phyloP scores from a whole-genome alignment of 106 monocot genomes.

The Acorus calamus region DNA sequence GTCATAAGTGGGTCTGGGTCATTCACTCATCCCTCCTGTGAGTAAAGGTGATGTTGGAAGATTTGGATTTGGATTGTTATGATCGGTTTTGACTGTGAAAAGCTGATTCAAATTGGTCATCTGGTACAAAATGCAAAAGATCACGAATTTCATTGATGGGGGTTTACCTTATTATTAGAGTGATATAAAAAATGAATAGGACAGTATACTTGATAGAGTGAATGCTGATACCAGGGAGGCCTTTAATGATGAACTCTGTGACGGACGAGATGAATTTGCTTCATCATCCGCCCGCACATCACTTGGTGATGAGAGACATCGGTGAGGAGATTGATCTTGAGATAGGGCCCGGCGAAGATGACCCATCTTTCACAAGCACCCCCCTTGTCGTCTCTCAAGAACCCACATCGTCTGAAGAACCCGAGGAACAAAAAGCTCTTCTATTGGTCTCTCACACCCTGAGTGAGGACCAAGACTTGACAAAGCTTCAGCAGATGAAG shows the following conservation, averaged over 20 bases:
- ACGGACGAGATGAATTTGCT: constrained; percentile 90
- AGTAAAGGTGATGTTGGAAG: too few species aligned
- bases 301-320: constrained; percentile 72
- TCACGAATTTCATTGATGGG: too few species aligned
- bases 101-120: too few species aligned
- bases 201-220: background rate
- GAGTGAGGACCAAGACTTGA: constrained; percentile 29
- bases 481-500: constrained; percentile 51
- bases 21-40: too few species aligned
- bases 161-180: too few species aligned
- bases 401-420: constrained; percentile 36
- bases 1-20: too few species aligned
- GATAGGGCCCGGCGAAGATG: constrained; percentile 85
- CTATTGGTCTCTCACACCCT: constrained; percentile 37
- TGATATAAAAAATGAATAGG: too few species aligned
- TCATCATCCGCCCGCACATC: constrained; percentile 75
- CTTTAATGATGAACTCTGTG: constrained; percentile 31
- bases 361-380: constrained; percentile 54
- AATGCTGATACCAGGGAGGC: constrained; percentile 29
- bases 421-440: constrained; percentile 85
- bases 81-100: too few species aligned
- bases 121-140: too few species aligned
- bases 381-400: constrained; percentile 49
- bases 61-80: too few species aligned
- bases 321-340: constrained; percentile 97